A percentile compares a stretch with the other conserved stretches of the same genome.
phyloP scores from a whole-genome alignment of 768 basidiomycete genomes.

The Suillus weaverae region DNA sequence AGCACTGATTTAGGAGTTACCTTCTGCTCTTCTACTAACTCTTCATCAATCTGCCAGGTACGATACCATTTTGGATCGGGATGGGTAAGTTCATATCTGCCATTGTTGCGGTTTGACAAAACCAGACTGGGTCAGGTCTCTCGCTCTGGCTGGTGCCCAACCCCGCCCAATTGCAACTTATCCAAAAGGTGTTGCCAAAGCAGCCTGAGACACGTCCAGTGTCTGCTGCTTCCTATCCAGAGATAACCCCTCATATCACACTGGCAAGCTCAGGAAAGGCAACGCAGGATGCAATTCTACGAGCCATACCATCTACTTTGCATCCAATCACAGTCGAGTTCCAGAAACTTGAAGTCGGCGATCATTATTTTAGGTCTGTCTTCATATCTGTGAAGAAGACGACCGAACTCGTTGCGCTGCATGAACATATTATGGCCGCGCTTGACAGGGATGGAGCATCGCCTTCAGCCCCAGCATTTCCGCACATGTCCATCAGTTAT shows the following conservation, averaged over 20 bases:
- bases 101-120: slow-evolving; percentile 15
- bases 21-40: not conserved
- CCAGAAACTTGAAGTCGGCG: slow-evolving; percentile 52
- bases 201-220: slow-evolving; percentile 10
- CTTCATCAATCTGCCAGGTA: not conserved
- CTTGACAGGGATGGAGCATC: slow-evolving; percentile 36
- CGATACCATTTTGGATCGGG: not conserved
- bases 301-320: slow-evolving; percentile 39
- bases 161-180: slow-evolving; percentile 38
- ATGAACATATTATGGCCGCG: slow-evolving; percentile 43
- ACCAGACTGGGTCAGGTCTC: slow-evolving; percentile 43
- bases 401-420: slow-evolving; percentile 47
- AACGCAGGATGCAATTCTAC: slow-evolving; percentile 30
- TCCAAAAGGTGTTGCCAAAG: slow-evolving; percentile 51
- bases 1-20: not conserved
- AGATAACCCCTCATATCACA: slow-evolving; percentile 71
- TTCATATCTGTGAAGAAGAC: slow-evolving; percentile 53
- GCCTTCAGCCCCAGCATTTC: slow-evolving; percentile 56
- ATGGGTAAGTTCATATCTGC: not conserved
- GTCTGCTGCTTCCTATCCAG: slow-evolving; percentile 51
- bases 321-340: slow-evolving; percentile 46
- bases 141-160: slow-evolving; percentile 73
- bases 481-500: slow-evolving; percentile 76
- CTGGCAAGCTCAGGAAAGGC: slow-evolving; percentile 36
- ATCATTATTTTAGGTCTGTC: slow-evolving; percentile 72